Evolutionary conservation across 164 flowering plant species (phyloP).

Genomic region (Liriodendron chinense): DNA sequence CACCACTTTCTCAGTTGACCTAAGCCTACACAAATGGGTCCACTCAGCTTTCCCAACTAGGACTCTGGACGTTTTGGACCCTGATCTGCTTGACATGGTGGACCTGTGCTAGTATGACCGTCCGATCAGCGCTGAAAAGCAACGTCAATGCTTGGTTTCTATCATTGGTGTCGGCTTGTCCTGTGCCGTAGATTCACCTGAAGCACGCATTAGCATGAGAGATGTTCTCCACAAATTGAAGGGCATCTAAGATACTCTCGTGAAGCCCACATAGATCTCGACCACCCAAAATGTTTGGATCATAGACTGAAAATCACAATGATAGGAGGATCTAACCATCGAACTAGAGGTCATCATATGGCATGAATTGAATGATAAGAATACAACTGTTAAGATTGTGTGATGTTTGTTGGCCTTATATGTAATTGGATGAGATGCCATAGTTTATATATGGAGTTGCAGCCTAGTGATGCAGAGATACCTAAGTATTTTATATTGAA

Average conservation of each 20-base stretch:
- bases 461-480: too few species aligned
- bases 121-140: too few species aligned
- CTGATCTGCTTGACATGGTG: constrained; percentile 2
- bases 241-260: neutral
- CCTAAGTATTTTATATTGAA: too few species aligned
- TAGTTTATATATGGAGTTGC: too few species aligned
- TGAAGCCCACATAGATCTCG: neutral
- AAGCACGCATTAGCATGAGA: constrained; percentile 1
- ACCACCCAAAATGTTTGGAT: too few species aligned
- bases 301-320: too few species aligned
- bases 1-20: constrained; percentile 23
- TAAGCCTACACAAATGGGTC: constrained; percentile 17
- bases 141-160: neutral
- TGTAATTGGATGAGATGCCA: too few species aligned
- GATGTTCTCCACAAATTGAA: neutral
- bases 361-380: too few species aligned
- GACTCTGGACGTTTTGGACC: constrained; percentile 27
- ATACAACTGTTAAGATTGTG: too few species aligned
- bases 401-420: too few species aligned
- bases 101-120: neutral
- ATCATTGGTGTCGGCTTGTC: neutral
- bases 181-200: neutral
- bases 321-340: too few species aligned
- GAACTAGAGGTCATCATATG: too few species aligned
- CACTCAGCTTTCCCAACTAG: constrained; percentile 21